phyloP scores from a whole-genome alignment of 2,329 filamentous ascomycete genomes.

The Aspergillus transmontanensis region DNA sequence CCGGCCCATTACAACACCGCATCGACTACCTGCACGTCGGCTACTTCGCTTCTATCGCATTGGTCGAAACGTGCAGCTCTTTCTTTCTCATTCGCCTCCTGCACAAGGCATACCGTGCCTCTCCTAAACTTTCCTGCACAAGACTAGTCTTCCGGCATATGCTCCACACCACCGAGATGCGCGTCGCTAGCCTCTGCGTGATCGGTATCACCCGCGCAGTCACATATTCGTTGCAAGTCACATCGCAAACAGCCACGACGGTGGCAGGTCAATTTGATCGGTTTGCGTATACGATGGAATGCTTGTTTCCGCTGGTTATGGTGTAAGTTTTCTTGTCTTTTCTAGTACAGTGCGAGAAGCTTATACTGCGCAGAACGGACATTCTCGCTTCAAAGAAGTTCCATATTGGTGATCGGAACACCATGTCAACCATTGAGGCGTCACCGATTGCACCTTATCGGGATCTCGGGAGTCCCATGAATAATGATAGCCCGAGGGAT shows the following conservation, averaged over 20 bases:
- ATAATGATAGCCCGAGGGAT: neutral
- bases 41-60: slow-evolving; percentile 16
- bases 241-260: slow-evolving; percentile 9
- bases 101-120: slow-evolving; percentile 5
- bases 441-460: slow-evolving; percentile 16
- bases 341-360: neutral
- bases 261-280: slow-evolving; percentile 13
- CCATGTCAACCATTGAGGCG: neutral
- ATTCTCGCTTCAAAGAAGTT: slow-evolving; percentile 15
- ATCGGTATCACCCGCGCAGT: slow-evolving; percentile 16
- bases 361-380: slow-evolving; percentile 7
- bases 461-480: neutral
- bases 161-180: slow-evolving; percentile 12
- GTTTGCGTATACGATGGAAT: slow-evolving; percentile 16
- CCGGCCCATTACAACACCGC: slow-evolving; percentile 1
- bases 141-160: slow-evolving; percentile 9
- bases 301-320: slow-evolving; percentile 15
- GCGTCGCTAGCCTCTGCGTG: slow-evolving; percentile 11
- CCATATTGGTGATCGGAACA: neutral
- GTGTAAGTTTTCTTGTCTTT: slow-evolving; percentile 3
- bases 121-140: slow-evolving; percentile 1
- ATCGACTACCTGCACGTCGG: slow-evolving; percentile 16
- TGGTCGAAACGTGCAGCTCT: slow-evolving; percentile 16
- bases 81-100: slow-evolving; percentile 16
- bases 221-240: slow-evolving; percentile 11